phyloP scores from a whole-genome alignment of 768 basidiomycete genomes.

The Sporobolomyces roseus region DNA sequence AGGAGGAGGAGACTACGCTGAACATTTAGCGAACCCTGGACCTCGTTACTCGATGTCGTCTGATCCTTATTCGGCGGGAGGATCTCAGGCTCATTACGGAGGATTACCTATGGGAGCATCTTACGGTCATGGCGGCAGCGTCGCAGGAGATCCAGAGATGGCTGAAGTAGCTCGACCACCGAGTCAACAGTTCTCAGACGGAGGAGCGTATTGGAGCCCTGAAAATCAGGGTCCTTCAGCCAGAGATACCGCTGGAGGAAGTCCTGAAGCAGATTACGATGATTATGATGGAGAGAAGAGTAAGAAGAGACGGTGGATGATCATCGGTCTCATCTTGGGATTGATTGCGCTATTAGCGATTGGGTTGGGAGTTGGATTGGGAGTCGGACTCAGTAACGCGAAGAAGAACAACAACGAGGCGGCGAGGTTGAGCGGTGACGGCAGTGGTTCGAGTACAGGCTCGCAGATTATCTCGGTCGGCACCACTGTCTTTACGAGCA shows the following conservation, averaged over 20 bases:
- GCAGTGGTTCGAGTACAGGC: background rate
- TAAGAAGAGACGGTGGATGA: background rate
- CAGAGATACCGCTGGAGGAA: slow-evolving; percentile 4
- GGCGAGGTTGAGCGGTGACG: slow-evolving; percentile 9
- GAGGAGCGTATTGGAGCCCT: slow-evolving; percentile 30
- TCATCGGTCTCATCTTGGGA: slow-evolving; percentile 18
- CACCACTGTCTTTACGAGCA: slow-evolving; percentile 14
- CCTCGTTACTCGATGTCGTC: slow-evolving; percentile 1
- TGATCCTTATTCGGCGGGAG: background rate
- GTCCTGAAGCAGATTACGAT: slow-evolving; percentile 11
- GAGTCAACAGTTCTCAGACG: background rate
- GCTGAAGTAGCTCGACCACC: slow-evolving; percentile 1
- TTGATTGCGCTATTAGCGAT: slow-evolving; percentile 19
- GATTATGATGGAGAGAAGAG: slow-evolving; percentile 15
- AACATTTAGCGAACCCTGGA: slow-evolving; percentile 13
- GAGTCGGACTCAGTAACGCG: slow-evolving; percentile 27
- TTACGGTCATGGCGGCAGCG: background rate
- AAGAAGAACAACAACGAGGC: slow-evolving; percentile 10
- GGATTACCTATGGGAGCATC: slow-evolving; percentile 12
- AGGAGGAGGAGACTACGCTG: background rate
- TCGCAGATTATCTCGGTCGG: slow-evolving; percentile 5
- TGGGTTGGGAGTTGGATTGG: slow-evolving; percentile 28
- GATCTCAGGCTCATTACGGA: slow-evolving; percentile 2
- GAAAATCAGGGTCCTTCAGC: slow-evolving; percentile 12
- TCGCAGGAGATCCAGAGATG: slow-evolving; percentile 24